A percentile compares a stretch with the other conserved stretches of the same genome.
Evolutionary conservation across 139 green algal genomes (phyloP).

Genomic region (Chlorella sorokiniana): DNA sequence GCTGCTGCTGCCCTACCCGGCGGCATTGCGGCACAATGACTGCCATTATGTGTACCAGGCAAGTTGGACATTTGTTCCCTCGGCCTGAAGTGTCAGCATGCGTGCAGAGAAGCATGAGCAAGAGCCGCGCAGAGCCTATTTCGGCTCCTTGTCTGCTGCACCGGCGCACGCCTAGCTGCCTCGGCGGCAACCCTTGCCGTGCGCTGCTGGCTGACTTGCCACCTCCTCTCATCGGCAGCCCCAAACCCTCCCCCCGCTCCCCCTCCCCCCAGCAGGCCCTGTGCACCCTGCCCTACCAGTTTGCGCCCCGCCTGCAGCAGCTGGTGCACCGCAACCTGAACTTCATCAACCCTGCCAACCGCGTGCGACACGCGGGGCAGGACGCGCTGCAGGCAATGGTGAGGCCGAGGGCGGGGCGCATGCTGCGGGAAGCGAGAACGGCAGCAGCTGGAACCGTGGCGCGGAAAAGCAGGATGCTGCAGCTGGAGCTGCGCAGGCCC

Average conservation of each 20-base stretch:
- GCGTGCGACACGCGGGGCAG: constrained; percentile 29
- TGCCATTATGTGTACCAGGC: constrained; percentile 36
- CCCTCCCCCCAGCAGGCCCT: constrained; percentile 11
- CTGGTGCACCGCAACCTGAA: constrained; percentile 39
- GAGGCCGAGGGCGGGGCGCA: background rate
- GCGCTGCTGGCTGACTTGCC: background rate
- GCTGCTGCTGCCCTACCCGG: constrained; percentile 46
- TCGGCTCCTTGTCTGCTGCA: background rate
- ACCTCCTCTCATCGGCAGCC: background rate
- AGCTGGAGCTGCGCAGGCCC: no score
- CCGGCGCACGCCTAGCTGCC: background rate
- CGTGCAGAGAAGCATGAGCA: background rate
- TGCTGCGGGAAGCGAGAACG: background rate
- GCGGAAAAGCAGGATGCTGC: background rate
- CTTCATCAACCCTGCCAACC: constrained; percentile 35
- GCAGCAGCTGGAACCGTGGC: background rate
- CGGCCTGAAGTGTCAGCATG: no score
- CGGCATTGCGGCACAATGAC: constrained; percentile 53
- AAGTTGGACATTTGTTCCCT: background rate
- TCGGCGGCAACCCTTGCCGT: background rate
- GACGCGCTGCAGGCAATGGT: constrained; percentile 41
- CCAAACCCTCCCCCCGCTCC: background rate
- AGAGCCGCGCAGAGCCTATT: no score
- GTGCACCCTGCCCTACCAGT: constrained; percentile 24
- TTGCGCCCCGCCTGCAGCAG: constrained; percentile 27